Evolutionary conservation across 148 eudicot genomes (phyloP).

Genomic region (Amaranthus hypochondriacus): DNA sequence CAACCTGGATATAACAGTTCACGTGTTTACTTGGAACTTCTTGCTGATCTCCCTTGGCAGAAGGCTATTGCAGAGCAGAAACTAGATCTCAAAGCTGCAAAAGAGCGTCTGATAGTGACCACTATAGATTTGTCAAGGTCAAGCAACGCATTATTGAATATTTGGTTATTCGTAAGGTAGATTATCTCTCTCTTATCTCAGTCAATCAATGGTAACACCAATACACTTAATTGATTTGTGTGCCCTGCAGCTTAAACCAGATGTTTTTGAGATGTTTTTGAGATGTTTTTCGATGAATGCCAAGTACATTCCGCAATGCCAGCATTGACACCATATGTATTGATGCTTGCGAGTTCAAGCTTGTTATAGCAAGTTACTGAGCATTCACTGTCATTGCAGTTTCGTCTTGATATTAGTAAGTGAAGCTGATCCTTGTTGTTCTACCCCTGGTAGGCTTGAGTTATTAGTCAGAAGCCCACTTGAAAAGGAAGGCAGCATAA

Average conservation of each 20-base stretch:
- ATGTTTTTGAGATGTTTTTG: slow-evolving; percentile 92
- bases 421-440: slow-evolving; percentile 5
- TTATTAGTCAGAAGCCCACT: slow-evolving; percentile 39
- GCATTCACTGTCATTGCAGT: slow-evolving; percentile 70
- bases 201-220: slow-evolving; percentile 4
- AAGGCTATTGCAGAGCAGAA: slow-evolving; percentile 75
- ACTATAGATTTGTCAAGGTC: slow-evolving; percentile 86
- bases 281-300: slow-evolving; percentile 77
- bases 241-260: slow-evolving; percentile 89
- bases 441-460: slow-evolving; percentile 39
- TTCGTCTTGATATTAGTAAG: slow-evolving; percentile 88
- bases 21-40: slow-evolving; percentile 94
- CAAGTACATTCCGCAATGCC: slow-evolving; percentile 88
- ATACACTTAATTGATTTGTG: slow-evolving; percentile 18
- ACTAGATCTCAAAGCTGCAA: slow-evolving; percentile 82
- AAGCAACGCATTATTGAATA: slow-evolving; percentile 98
- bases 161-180: slow-evolving; percentile 97
- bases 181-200: slow-evolving; percentile 12
- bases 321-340: slow-evolving; percentile 78
- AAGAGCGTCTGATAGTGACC: slow-evolving; percentile 94
- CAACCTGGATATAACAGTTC: slow-evolving; percentile 30
- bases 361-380: slow-evolving; percentile 95
- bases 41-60: slow-evolving; percentile 98
- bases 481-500: slow-evolving; percentile 57
- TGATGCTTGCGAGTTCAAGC: slow-evolving; percentile 95